These are phyloP conservation scores for Fomitiporia mediterranea DNA, from an alignment of 1,284 basidiomycete species.

Conservation along the genomic window DNA sequence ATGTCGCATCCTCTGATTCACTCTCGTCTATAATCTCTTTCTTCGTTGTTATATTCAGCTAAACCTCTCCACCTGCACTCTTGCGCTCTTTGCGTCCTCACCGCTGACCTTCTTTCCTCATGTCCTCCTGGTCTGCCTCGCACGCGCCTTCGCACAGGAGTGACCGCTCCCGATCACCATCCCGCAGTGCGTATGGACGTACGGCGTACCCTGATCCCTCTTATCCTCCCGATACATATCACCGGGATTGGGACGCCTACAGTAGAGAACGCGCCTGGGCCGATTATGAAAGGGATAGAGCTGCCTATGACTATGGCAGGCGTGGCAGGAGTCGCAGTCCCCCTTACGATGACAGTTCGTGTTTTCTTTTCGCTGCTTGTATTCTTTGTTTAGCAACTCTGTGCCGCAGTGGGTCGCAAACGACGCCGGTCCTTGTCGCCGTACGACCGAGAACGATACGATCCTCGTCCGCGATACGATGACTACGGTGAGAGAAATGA, in stretches of 20 bases:
- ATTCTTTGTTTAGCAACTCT: background rate
- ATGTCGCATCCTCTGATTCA: slow-evolving; percentile 57
- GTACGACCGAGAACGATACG: slow-evolving; percentile 74
- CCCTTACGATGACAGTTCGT: slow-evolving; percentile 58
- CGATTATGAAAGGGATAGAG: slow-evolving; percentile 63
- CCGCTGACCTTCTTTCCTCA: slow-evolving; percentile 24
- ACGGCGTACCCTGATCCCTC: slow-evolving; percentile 51
- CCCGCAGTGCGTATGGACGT: slow-evolving; percentile 48
- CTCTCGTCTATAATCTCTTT: slow-evolving; percentile 57
- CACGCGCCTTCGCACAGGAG: slow-evolving; percentile 64
- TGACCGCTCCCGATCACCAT: slow-evolving; percentile 76
- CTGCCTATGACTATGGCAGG: slow-evolving; percentile 51
- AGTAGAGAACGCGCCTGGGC: slow-evolving; percentile 67
- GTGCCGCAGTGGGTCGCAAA: slow-evolving; percentile 55
- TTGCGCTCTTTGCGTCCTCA: slow-evolving; percentile 9
- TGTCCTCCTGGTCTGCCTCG: slow-evolving; percentile 59
- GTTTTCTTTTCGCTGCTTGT: background rate
- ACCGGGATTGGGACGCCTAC: slow-evolving; percentile 61
- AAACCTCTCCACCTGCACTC: slow-evolving; percentile 18
- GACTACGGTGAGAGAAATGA: slow-evolving; percentile 60
- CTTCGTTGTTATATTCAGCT: slow-evolving; percentile 55
- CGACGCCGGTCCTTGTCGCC: slow-evolving; percentile 83
- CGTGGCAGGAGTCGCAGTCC: slow-evolving; percentile 74
- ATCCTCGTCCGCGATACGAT: slow-evolving; percentile 74
- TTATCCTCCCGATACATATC: slow-evolving; percentile 52